Conservation (phyloP, 2,329 filamentous ascomycete genomes). For the Passalora sequoiae region DNA sequence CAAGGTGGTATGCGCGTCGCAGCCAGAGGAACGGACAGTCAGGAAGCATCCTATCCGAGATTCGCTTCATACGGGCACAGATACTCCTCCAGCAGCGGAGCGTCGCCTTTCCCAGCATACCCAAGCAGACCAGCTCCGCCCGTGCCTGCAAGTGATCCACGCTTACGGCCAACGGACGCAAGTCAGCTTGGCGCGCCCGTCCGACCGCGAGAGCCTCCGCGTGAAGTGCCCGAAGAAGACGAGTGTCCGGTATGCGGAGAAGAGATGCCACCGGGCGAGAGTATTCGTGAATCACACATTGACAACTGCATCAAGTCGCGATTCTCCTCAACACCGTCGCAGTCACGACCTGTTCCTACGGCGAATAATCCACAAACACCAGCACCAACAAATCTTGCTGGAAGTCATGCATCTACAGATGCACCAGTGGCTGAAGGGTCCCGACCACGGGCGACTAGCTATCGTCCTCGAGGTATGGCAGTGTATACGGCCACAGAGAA, state of each 20-base stretch:
- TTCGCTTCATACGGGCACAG: not conserved
- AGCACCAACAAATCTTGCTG: slow-evolving; percentile 7
- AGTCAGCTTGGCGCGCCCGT: slow-evolving; percentile 1
- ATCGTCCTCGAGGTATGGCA: slow-evolving; percentile 41
- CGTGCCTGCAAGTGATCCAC: not conserved
- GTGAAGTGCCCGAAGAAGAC: slow-evolving; percentile 59
- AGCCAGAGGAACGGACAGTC: not conserved
- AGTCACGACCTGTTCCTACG: slow-evolving; percentile 20
- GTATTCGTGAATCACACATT: slow-evolving; percentile 42
- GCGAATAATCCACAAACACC: slow-evolving; percentile 9
- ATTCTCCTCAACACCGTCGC: slow-evolving; percentile 18
- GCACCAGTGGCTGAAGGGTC: slow-evolving; percentile 17
- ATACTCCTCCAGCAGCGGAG: not conserved
- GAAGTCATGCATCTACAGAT: slow-evolving; percentile 7
- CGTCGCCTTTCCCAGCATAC: not conserved
- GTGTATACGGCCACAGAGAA: slow-evolving; percentile 58
- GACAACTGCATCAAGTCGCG: slow-evolving; percentile 30
- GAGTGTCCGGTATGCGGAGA: slow-evolving; percentile 72
- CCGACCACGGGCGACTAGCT: slow-evolving; percentile 25
- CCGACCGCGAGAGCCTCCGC: slow-evolving; percentile 19
- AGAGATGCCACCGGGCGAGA: slow-evolving; percentile 58
- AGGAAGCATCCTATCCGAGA: not conserved
- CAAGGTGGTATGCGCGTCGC: slow-evolving; percentile 1
- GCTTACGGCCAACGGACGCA: not conserved
- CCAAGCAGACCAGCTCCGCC: not conserved